Evolutionary conservation across 257 asterid genomes (phyloP).

Genomic region (Thymus mandschuricus): DNA sequence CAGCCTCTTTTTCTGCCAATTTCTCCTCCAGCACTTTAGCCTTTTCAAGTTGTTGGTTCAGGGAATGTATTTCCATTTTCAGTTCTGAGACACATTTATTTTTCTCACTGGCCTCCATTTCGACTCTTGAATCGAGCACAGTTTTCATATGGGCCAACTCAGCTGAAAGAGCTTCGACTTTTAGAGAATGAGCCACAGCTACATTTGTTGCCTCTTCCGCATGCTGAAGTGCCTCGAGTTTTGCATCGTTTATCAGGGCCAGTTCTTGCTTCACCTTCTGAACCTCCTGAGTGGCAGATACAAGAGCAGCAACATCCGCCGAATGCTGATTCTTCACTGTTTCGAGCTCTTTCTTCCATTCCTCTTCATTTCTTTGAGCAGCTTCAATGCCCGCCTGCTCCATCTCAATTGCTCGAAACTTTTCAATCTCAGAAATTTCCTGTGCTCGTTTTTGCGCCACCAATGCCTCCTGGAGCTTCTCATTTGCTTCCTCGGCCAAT

Average conservation of each 20-base stretch:
- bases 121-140: constrained; percentile 55
- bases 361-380: constrained; percentile 79
- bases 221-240: constrained; percentile 72
- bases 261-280: constrained; percentile 77
- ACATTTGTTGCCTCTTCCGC: constrained; percentile 81
- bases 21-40: constrained; percentile 56
- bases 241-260: constrained; percentile 63
- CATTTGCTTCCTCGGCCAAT: constrained; percentile 75
- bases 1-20: constrained; percentile 67
- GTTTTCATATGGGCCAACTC: constrained; percentile 76
- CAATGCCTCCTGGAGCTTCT: constrained; percentile 85
- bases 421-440: constrained; percentile 85
- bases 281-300: constrained; percentile 70
- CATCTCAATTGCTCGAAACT: constrained; percentile 84
- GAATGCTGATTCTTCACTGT: constrained; percentile 76
- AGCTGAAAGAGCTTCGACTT: constrained; percentile 71
- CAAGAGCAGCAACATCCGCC: constrained; percentile 71
- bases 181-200: constrained; percentile 72
- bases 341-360: constrained; percentile 81
- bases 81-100: constrained; percentile 55
- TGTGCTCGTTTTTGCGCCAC: constrained; percentile 85
- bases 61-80: constrained; percentile 63
- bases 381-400: constrained; percentile 93
- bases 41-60: constrained; percentile 61
- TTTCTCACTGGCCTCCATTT: constrained; percentile 61